These are phyloP conservation scores for Hericium rajendrae DNA, from an alignment of 768 basidiomycete species.

Conservation along the genomic window DNA sequence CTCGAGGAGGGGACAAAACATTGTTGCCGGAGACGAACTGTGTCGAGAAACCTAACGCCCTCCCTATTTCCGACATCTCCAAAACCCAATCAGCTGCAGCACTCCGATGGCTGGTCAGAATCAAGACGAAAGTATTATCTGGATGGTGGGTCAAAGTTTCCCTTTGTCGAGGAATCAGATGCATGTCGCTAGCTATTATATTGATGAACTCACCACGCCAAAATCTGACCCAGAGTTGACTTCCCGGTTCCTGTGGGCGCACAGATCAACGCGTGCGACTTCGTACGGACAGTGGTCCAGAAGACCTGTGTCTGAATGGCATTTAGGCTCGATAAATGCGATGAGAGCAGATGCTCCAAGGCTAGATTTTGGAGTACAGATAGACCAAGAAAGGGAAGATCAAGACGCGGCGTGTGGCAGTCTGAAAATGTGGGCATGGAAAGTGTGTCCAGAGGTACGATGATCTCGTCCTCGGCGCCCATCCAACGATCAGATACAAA, in stretches of 20 bases:
- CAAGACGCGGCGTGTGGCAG: conserved; percentile 52
- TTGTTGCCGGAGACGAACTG: conserved; percentile 21
- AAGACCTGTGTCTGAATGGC: conserved; percentile 84
- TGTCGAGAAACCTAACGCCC: conserved; percentile 31
- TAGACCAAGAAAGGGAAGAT: conserved; percentile 65
- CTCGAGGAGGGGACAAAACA: conserved; percentile 27
- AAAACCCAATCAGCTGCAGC: conserved; percentile 46
- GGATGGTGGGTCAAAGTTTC: conserved; percentile 36
- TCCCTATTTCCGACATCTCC: conserved; percentile 36
- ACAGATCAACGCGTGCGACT: conserved; percentile 59
- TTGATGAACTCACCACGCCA: conserved; percentile 54
- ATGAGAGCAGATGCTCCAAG: conserved; percentile 37
- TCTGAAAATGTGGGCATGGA: conserved; percentile 61
- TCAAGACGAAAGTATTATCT: conserved; percentile 44
- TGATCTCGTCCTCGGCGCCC: conserved; percentile 72
- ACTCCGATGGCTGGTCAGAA: conserved; percentile 53
- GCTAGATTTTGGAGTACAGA: conserved; percentile 38
- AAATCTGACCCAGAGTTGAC: conserved; percentile 57
- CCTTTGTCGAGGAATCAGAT: conserved; percentile 31
- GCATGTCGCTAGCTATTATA: not conserved
- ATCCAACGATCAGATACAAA: conserved; percentile 90
- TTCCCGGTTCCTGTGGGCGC: conserved; percentile 81
- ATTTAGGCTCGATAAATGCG: conserved; percentile 53
- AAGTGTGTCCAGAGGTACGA: conserved; percentile 54
- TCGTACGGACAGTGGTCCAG: conserved; percentile 70